Evolutionary conservation across 2,329 filamentous ascomycete genomes (phyloP).

Genomic region (Fusarium sp.): DNA sequence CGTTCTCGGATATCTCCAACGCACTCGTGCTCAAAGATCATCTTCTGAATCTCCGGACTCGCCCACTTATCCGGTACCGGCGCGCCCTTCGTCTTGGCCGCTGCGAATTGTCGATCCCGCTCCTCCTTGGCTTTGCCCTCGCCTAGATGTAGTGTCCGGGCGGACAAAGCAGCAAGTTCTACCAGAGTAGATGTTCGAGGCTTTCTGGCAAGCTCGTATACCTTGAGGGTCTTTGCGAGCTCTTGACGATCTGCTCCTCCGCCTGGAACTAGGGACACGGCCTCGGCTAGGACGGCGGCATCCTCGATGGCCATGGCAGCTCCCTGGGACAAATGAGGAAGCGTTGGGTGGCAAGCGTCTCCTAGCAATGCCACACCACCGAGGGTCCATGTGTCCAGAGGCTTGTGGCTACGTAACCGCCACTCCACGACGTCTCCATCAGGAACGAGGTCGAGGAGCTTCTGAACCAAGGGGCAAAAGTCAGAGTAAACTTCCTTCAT

Average conservation of each 20-base stretch:
- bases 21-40: constrained; percentile 25
- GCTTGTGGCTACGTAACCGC: constrained; percentile 16
- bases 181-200: constrained; percentile 9
- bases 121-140: constrained; percentile 13
- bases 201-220: constrained; percentile 6
- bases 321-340: constrained; percentile 16
- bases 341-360: constrained; percentile 17
- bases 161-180: constrained; percentile 7
- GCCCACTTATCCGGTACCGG: constrained; percentile 28
- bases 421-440: constrained; percentile 20
- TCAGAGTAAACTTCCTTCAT: constrained; percentile 24
- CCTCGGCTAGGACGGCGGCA: neutral
- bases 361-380: constrained; percentile 11
- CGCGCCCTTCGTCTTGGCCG: neutral
- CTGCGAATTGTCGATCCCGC: constrained; percentile 12
- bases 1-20: neutral
- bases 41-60: constrained; percentile 27
- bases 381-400: constrained; percentile 7
- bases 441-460: constrained; percentile 9
- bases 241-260: neutral
- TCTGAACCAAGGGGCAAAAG: constrained; percentile 8
- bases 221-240: neutral
- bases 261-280: neutral
- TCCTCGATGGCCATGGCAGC: constrained; percentile 26
- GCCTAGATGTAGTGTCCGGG: constrained; percentile 1